A percentile compares a stretch with the other conserved stretches of the same genome.
These are phyloP conservation scores for Ampelocalamus luodianensis DNA, from an alignment of 176 grass and related monocot genomes.

Conservation along the genomic window DNA sequence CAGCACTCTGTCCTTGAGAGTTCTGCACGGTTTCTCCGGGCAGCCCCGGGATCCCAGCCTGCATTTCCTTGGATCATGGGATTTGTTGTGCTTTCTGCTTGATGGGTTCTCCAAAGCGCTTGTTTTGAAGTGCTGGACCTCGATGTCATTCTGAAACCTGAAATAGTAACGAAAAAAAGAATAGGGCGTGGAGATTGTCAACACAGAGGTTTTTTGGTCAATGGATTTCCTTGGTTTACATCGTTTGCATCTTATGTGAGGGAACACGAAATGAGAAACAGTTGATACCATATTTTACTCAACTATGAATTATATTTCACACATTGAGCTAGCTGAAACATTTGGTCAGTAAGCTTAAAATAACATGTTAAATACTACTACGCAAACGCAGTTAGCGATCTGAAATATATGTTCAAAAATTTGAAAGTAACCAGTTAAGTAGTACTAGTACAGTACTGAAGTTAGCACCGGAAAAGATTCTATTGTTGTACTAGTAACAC, in stretches of 20 bases:
- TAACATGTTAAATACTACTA: neutral
- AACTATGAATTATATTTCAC: neutral
- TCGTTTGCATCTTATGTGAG: neutral
- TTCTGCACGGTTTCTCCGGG: constrained; percentile 50
- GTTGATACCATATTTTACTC: neutral
- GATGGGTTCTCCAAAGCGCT: constrained; percentile 35
- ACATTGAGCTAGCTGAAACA: constrained; percentile 23
- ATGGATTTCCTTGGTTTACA: neutral
- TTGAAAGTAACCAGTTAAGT: neutral
- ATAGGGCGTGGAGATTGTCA: neutral
- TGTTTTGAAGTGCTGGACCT: constrained; percentile 44
- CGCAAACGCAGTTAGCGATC: neutral
- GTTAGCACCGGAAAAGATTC: neutral
- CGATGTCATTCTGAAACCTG: constrained; percentile 75
- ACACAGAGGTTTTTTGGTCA: neutral
- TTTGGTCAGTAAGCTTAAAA: neutral
- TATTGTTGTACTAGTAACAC: no score
- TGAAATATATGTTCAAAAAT: constrained; percentile 13
- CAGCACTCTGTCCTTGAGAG: constrained; percentile 49
- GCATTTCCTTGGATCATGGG: constrained; percentile 47
- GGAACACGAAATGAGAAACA: neutral
- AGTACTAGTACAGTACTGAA: neutral
- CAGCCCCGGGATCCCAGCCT: constrained; percentile 39
- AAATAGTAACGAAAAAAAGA: neutral
- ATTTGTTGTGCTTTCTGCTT: constrained; percentile 36